phyloP scores from a whole-genome alignment of 495 filamentous ascomycete species.

The Aspergillus saccharolyticus region DNA sequence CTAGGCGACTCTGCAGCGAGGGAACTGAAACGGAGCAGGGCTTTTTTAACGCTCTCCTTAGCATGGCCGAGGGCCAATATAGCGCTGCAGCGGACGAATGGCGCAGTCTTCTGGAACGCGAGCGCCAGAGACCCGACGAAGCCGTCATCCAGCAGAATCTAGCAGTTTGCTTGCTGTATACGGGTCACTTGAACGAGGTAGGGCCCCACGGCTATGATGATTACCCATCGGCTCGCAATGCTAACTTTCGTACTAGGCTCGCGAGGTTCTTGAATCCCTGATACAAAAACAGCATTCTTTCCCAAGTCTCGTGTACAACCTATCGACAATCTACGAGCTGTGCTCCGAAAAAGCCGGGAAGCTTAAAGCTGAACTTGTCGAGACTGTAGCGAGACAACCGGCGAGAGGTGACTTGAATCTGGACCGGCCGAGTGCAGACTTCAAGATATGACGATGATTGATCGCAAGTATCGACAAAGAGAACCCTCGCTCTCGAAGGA shows the following conservation, averaged over 20 bases:
- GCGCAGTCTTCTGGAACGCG: constrained; percentile 47
- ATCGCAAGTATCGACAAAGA: no score
- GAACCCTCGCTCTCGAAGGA: neutral
- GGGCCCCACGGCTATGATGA: constrained; percentile 8
- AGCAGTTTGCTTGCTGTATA: constrained; percentile 78
- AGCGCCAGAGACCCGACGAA: constrained; percentile 26
- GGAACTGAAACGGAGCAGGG: constrained; percentile 21
- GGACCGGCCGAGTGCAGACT: constrained; percentile 68
- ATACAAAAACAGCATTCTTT: constrained; percentile 59
- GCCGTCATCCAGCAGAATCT: constrained; percentile 68
- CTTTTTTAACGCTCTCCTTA: constrained; percentile 59
- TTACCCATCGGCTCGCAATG: constrained; percentile 1
- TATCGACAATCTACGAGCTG: constrained; percentile 87
- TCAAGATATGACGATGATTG: constrained; percentile 60
- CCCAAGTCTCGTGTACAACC: constrained; percentile 77
- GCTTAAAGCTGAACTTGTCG: constrained; percentile 65
- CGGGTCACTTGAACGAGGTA: constrained; percentile 70
- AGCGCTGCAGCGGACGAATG: constrained; percentile 56
- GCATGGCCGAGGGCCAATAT: constrained; percentile 76
- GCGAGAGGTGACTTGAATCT: constrained; percentile 47
- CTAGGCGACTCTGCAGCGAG: constrained; percentile 41
- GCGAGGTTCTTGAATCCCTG: constrained; percentile 56
- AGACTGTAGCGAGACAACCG: constrained; percentile 55
- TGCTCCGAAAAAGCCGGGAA: constrained; percentile 69
- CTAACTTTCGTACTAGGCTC: constrained; percentile 39